These are phyloP conservation scores for Oldenlandia corymbosa DNA, from an alignment of 257 asterid species.

Conservation along the genomic window DNA sequence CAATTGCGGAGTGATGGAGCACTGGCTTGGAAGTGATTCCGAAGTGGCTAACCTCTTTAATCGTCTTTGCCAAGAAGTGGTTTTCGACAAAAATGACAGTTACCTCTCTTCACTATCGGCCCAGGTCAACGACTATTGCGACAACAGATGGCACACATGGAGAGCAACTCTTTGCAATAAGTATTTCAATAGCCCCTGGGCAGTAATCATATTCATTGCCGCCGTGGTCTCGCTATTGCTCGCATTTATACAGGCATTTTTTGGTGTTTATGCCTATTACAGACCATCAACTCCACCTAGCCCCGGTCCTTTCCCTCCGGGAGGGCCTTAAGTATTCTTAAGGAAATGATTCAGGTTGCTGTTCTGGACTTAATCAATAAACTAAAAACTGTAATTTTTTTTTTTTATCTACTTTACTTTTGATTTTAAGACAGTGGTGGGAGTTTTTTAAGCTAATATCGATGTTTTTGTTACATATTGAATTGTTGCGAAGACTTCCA, in stretches of 20 bases:
- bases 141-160: constrained; percentile 85
- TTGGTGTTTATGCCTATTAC: constrained; percentile 51
- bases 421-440: too few species aligned
- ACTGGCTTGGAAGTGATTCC: constrained; percentile 84
- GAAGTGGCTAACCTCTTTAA: constrained; percentile 83
- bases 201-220: constrained; percentile 64
- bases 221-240: constrained; percentile 53
- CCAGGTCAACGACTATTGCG: constrained; percentile 62
- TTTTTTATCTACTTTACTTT: too few species aligned
- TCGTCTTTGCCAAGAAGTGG: constrained; percentile 73
- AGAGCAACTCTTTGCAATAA: constrained; percentile 61
- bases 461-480: too few species aligned
- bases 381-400: too few species aligned
- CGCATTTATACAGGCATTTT: constrained; percentile 67
- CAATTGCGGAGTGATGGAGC: constrained; percentile 68
- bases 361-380: too few species aligned
- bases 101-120: constrained; percentile 63
- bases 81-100: constrained; percentile 65
- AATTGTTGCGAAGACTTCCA: too few species aligned
- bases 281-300: too few species aligned
- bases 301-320: too few species aligned
- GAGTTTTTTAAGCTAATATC: too few species aligned
- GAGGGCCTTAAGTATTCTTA: too few species aligned
- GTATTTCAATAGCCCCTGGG: constrained; percentile 80
- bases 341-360: too few species aligned